Conservation (phyloP, 805 yeast genomes). For the Wickerhamiella azyma region DNA sequence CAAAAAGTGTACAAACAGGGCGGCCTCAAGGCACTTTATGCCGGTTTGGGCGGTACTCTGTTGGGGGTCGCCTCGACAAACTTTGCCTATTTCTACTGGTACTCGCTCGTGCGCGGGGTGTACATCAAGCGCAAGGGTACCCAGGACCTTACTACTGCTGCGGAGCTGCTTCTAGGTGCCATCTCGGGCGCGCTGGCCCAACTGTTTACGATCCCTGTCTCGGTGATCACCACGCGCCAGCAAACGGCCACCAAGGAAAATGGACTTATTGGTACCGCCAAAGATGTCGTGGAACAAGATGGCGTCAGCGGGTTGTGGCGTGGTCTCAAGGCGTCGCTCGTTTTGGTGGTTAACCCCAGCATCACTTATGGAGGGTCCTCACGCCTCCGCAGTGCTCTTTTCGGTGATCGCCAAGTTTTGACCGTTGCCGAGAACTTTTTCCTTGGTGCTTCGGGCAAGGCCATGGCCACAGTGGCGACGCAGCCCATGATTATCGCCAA, state of each 20-base stretch:
- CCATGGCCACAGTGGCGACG: constrained; percentile 64
- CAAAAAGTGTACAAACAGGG: constrained; percentile 38
- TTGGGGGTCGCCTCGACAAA: constrained; percentile 63
- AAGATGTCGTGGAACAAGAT: constrained; percentile 44
- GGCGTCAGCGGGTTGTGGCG: constrained; percentile 68
- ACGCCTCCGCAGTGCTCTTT: constrained; percentile 43
- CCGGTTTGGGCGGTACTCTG: constrained; percentile 54
- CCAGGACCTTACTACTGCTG: constrained; percentile 35
- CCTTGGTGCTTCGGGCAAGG: constrained; percentile 68
- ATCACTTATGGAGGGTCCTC: constrained; percentile 76
- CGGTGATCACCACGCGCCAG: constrained; percentile 55
- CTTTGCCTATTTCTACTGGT: constrained; percentile 81
- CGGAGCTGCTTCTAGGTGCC: constrained; percentile 63
- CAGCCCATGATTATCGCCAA: constrained; percentile 80
- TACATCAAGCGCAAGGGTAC: constrained; percentile 33
- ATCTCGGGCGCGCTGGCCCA: constrained; percentile 74
- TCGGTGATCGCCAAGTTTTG: constrained; percentile 30
- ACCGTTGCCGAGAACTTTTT: constrained; percentile 52
- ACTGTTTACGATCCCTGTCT: constrained; percentile 66
- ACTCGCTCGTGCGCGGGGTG: constrained; percentile 50
- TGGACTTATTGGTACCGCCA: constrained; percentile 31
- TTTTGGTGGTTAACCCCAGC: constrained; percentile 69
- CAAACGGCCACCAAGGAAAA: constrained; percentile 24
- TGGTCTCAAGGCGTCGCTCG: constrained; percentile 68
- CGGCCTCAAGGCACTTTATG: constrained; percentile 59